Evolutionary conservation across 805 yeast species (phyloP).

Genomic region (Nakazawaea ernobii): DNA sequence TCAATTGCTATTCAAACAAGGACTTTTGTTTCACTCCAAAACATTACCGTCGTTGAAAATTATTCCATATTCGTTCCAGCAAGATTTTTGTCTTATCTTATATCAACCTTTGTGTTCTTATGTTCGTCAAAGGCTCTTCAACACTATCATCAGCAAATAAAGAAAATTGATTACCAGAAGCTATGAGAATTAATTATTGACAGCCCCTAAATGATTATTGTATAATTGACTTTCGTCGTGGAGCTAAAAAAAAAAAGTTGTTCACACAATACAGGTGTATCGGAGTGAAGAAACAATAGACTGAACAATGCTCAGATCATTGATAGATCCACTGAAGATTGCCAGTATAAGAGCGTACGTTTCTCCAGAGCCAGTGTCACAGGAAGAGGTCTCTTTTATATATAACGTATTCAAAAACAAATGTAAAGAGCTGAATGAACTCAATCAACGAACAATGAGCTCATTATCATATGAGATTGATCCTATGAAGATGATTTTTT

Average conservation of each 20-base stretch:
- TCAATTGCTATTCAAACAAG: no score
- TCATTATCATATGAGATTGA: not conserved
- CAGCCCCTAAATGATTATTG: no score
- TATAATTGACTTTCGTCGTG: not conserved
- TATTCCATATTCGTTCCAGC: no score
- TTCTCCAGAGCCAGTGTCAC: constrained; percentile 4
- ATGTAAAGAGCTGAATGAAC: not conserved
- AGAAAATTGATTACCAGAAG: no score
- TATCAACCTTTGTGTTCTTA: no score
- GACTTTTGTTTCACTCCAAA: no score
- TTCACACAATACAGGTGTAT: no score
- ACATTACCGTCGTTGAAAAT: no score
- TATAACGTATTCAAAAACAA: constrained; percentile 8
- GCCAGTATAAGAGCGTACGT: constrained; percentile 6
- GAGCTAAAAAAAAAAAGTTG: not conserved
- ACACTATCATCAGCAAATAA: no score
- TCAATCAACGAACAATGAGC: not conserved
- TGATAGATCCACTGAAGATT: not conserved
- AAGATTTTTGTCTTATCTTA: no score
- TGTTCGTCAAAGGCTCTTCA: no score
- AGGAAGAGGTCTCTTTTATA: constrained; percentile 5
- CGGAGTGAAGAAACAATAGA: not conserved
- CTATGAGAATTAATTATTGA: no score
- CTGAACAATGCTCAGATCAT: not conserved
- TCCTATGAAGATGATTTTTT: constrained; percentile 1